Base-by-base conservation (phyloP, 2,329 filamentous ascomycete genomes). In the Neonectria punicea region DNA sequence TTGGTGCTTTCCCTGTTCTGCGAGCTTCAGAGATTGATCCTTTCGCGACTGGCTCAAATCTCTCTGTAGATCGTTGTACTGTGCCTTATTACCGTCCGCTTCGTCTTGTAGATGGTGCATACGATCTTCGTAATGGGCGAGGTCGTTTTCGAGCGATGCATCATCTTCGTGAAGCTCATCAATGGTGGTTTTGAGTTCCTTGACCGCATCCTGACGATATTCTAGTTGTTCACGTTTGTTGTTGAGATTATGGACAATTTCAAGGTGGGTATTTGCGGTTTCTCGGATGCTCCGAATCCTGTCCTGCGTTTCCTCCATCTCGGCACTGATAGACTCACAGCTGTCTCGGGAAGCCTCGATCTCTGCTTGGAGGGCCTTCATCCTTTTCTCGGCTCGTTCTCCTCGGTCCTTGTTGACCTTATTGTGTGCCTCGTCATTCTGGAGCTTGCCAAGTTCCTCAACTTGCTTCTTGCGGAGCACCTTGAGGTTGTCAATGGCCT, bases 401-500 rank as follows among this genome's bases (percentile, higher is more conserved):
- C 92, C 94, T 64, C 90, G 92, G 64, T 96, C 92, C 76, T 98
- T 98, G 78, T 96, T 92, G 51, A 87, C 83, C 77, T 96, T 96
- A 69, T 92, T 90, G 68, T 94, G 88, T 44, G 89, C 85, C 76
- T 97, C 93, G 64, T 92, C 87, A 47, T 91, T 88, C 74, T 93
- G 93, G 62, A 92, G 86, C 66, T 90, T 88, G 16, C 84, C 87
- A 10, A 98, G 85, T 66, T 95, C 87, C 68, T 92, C 89, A 39
- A 90, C 91, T 70, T 97, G 91, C 69, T 90, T 91, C 81, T 98
- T 99, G 43, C 91, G 87, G 54, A 98, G 84, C 10, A 90, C 78
- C 76, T 97, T 98, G 77, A 99, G 92, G 77, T 97, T 97, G 50
- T 98, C 94, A 65, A 99, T 97, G 18, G 94, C 96, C 75, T 97